phyloP scores from a whole-genome alignment of 2,329 filamentous ascomycete species.

The Tolypocladium inflatum region DNA sequence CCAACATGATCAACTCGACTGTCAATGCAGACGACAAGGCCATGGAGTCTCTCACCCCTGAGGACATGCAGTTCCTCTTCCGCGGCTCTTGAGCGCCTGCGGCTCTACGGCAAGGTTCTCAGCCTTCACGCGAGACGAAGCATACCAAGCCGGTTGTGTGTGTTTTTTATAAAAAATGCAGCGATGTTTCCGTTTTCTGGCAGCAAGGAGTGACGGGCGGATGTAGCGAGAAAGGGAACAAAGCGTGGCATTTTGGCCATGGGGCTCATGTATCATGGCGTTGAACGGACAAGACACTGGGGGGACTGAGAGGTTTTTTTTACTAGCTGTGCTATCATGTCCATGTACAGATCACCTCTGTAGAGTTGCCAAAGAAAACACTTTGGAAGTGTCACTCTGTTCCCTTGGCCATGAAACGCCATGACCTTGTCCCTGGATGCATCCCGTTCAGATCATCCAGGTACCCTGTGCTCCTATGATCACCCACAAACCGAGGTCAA shows the following conservation, averaged over 20 bases:
- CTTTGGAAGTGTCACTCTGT: not conserved
- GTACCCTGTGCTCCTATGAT: too few species aligned
- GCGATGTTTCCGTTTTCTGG: not conserved
- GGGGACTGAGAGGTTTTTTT: not conserved
- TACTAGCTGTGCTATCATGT: not conserved
- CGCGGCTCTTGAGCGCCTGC: slow-evolving; percentile 40
- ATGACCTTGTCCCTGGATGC: not conserved
- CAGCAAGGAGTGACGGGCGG: not conserved
- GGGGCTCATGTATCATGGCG: not conserved
- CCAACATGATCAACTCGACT: slow-evolving; percentile 93
- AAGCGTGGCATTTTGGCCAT: too few species aligned
- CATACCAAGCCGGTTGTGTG: not conserved
- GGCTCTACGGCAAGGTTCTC: not conserved
- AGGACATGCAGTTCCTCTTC: slow-evolving; percentile 96
- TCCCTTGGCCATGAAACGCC: not conserved
- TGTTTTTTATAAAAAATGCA: too few species aligned
- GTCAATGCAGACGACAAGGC: slow-evolving; percentile 88
- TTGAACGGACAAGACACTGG: not conserved
- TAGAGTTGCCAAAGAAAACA: not conserved
- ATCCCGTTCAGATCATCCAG: not conserved
- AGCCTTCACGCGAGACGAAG: not conserved
- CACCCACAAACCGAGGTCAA: too few species aligned
- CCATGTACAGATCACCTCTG: not conserved
- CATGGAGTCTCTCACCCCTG: slow-evolving; percentile 81
- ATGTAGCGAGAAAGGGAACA: not conserved